phyloP scores from a whole-genome alignment of 352 stramenopile species.

The Globisporangium polare region DNA sequence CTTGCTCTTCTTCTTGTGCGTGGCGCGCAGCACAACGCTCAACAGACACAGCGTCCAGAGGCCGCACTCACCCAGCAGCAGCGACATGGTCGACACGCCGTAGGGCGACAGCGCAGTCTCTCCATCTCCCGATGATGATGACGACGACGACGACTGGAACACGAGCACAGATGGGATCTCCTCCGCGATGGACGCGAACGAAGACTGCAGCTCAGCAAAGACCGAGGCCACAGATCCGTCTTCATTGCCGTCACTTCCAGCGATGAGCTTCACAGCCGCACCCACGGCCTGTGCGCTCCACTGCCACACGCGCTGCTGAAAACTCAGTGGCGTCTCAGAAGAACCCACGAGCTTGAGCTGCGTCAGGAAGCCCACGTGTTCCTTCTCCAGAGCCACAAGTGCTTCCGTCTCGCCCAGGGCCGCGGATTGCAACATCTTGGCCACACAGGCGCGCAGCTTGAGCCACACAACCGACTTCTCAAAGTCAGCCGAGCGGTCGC shows the following conservation, averaged over 20 bases:
- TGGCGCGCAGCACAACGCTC: constrained; percentile 32
- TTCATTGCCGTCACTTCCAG: not conserved
- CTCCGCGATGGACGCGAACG: constrained; percentile 25
- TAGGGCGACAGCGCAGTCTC: constrained; percentile 37
- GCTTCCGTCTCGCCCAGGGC: constrained; percentile 23
- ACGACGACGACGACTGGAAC: constrained; percentile 9
- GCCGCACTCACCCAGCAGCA: constrained; percentile 55
- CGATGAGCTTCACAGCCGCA: constrained; percentile 9
- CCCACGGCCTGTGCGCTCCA: constrained; percentile 38
- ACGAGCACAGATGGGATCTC: constrained; percentile 20
- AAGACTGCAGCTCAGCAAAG: constrained; percentile 25
- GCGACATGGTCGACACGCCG: constrained; percentile 42
- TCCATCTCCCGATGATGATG: not conserved
- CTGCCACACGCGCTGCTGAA: constrained; percentile 44
- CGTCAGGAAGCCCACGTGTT: constrained; percentile 26
- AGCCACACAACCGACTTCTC: constrained; percentile 55
- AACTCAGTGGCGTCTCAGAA: constrained; percentile 8
- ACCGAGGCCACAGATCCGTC: constrained; percentile 9
- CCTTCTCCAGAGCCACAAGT: constrained; percentile 23
- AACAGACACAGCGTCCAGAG: constrained; percentile 52
- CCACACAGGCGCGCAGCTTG: constrained; percentile 45
- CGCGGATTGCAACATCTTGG: constrained; percentile 43
- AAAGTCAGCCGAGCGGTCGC: constrained; percentile 58
- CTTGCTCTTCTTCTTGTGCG: constrained; percentile 65
- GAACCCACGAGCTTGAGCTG: constrained; percentile 16